Percentiles rank a stretch among this genome's conserved stretches.
Evolutionary conservation across 768 basidiomycete species (phyloP).

Genomic region (Polyporus arcularius): DNA sequence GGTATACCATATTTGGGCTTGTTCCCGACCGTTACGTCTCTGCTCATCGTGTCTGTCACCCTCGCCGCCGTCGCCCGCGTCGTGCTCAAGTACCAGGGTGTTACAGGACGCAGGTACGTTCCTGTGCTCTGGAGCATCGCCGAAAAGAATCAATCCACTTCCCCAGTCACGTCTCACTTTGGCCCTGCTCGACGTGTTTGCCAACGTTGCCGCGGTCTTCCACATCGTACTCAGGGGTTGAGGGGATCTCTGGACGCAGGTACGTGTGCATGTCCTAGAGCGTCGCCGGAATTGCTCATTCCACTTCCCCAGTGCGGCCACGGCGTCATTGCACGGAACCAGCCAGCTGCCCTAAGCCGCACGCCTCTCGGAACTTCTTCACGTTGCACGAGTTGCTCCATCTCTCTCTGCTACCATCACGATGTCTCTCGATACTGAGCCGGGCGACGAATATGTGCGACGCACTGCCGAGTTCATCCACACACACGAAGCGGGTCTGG

Average conservation of each 20-base stretch:
- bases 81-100: too few relatives aligned
- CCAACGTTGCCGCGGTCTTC: not conserved
- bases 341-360: slow-evolving; percentile 13
- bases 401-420: slow-evolving; percentile 17
- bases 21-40: not conserved
- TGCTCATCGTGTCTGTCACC: too few relatives aligned
- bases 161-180: too few relatives aligned
- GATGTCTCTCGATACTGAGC: slow-evolving; percentile 50
- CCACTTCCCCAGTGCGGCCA: slow-evolving; percentile 8
- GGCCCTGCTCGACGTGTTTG: not conserved
- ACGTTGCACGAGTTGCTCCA: slow-evolving; percentile 6
- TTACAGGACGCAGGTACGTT: too few relatives aligned
- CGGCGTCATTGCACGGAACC: not conserved
- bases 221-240: too few relatives aligned
- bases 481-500: slow-evolving; percentile 70
- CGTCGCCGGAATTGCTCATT: not conserved
- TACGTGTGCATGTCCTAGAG: not conserved
- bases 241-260: not conserved
- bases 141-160: too few relatives aligned
- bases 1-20: not conserved
- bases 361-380: slow-evolving; percentile 8
- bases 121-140: too few relatives aligned
- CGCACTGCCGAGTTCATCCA: slow-evolving; percentile 71
- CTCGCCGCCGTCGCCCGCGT: too few relatives aligned
- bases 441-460: slow-evolving; percentile 77